Evolutionary conservation across 495 filamentous ascomycete species (phyloP).

Genomic region (Viridothelium virens): DNA sequence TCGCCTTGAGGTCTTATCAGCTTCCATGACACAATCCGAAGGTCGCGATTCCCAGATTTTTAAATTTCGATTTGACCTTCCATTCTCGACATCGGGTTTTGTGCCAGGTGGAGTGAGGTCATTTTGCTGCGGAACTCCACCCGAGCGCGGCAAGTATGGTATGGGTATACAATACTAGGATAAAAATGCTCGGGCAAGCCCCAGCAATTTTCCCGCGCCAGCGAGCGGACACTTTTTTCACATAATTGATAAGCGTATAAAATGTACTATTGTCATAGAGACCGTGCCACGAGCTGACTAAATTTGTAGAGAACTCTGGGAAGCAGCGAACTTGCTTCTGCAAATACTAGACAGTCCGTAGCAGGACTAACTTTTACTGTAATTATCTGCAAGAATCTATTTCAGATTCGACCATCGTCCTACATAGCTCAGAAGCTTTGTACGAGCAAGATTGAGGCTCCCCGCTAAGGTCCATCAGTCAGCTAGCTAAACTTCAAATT

Average conservation of each 20-base stretch:
- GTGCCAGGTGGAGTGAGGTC: background rate
- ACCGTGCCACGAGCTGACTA: too few species aligned
- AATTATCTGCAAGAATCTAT: background rate
- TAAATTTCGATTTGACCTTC: background rate
- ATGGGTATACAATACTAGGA: background rate
- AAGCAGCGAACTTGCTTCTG: background rate
- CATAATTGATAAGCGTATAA: too few species aligned
- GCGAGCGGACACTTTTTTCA: too few species aligned
- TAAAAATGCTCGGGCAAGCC: background rate
- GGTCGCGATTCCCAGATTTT: background rate
- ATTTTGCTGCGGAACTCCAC: slow-evolving; percentile 8
- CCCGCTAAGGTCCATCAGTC: background rate
- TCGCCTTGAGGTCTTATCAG: slow-evolving; percentile 1
- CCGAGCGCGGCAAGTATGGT: background rate
- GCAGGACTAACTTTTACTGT: background rate
- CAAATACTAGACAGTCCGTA: background rate
- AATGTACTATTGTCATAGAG: too few species aligned
- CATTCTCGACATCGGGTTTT: background rate
- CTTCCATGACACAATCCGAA: background rate
- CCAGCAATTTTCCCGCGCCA: background rate
- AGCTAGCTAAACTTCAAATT: background rate
- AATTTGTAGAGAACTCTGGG: too few species aligned
- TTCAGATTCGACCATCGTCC: background rate
- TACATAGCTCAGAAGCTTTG: background rate
- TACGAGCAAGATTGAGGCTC: background rate